These are phyloP conservation scores for Neonectria sp. DNA, from an alignment of 2,329 filamentous ascomycete species.

Conservation along the genomic window DNA sequence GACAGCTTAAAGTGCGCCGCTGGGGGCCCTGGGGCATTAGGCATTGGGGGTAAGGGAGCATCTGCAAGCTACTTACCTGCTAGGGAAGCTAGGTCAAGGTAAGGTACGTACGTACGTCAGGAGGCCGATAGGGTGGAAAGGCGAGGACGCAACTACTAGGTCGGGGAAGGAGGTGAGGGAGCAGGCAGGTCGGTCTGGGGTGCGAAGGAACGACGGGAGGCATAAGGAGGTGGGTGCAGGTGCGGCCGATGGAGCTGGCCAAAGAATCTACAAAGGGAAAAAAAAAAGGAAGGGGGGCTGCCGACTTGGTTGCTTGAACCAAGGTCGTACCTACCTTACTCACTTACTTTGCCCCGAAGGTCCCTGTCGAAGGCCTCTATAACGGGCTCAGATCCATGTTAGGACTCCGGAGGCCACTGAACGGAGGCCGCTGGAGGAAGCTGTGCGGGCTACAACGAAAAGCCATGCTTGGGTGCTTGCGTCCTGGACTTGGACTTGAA, in stretches of 20 bases:
- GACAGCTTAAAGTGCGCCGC: conserved; percentile 45
- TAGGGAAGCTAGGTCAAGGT: not conserved
- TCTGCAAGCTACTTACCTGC: not conserved
- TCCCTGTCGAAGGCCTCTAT: conserved; percentile 23
- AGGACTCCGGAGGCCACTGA: conserved; percentile 2
- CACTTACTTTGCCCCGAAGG: not conserved
- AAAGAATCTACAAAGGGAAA: conserved; percentile 7
- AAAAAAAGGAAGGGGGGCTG: conserved; percentile 3
- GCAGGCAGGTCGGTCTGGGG: not conserved
- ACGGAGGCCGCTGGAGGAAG: not conserved
- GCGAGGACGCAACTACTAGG: conserved; percentile 1
- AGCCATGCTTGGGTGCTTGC: not conserved
- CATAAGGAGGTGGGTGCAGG: conserved; percentile 14
- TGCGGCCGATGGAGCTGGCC: conserved; percentile 15
- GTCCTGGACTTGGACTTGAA: not conserved
- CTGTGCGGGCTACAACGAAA: not conserved
- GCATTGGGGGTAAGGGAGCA: not conserved
- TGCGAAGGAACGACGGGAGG: conserved; percentile 18
- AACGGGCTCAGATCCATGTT: conserved; percentile 23
- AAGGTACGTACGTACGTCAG: not conserved
- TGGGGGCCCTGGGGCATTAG: conserved; percentile 17
- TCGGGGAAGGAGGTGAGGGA: not conserved
- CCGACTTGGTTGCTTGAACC: conserved; percentile 5
- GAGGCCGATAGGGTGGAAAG: conserved; percentile 6
- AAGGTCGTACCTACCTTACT: conserved; percentile 6